Evolutionary conservation across 257 asterid genomes (phyloP).

Genomic region (Orobanche coerulescens): DNA sequence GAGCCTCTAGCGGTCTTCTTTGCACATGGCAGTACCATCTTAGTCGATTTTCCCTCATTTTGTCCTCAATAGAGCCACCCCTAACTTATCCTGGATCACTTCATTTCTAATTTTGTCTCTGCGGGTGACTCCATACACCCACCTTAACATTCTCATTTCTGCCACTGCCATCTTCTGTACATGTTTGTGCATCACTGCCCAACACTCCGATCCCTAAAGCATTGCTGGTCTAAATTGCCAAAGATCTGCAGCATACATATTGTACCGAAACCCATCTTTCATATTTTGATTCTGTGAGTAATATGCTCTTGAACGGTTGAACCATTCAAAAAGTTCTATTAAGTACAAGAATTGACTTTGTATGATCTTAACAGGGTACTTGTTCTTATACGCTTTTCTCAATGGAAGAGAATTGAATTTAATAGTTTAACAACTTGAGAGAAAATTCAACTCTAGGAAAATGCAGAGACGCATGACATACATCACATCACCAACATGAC

Average conservation of each 20-base stretch:
- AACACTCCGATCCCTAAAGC: too few relatives aligned
- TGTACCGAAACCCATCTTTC: not conserved
- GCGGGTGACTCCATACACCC: too few relatives aligned
- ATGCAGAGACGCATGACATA: constrained; percentile 5
- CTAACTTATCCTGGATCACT: too few relatives aligned
- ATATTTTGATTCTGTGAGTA: not conserved
- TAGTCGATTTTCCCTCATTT: too few relatives aligned
- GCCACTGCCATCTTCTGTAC: too few relatives aligned
- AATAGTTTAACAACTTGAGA: not conserved
- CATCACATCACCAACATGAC: constrained; percentile 9
- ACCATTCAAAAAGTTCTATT: constrained; percentile 4
- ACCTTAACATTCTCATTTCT: too few relatives aligned
- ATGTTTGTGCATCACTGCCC: too few relatives aligned
- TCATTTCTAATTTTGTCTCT: too few relatives aligned
- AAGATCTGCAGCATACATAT: not conserved
- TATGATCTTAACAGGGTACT: not conserved
- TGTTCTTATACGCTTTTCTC: not conserved
- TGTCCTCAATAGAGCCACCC: too few relatives aligned
- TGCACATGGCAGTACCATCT: too few relatives aligned
- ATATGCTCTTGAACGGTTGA: constrained; percentile 12
- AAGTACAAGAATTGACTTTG: not conserved
- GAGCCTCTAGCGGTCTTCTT: too few relatives aligned
- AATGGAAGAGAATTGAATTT: not conserved
- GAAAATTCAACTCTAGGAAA: not conserved
- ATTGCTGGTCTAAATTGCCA: too few relatives aligned